Percentiles rank a stretch among this genome's conserved stretches.
phyloP scores from a whole-genome alignment of 176 grass and related monocot species.

The Oryza officinalis region DNA sequence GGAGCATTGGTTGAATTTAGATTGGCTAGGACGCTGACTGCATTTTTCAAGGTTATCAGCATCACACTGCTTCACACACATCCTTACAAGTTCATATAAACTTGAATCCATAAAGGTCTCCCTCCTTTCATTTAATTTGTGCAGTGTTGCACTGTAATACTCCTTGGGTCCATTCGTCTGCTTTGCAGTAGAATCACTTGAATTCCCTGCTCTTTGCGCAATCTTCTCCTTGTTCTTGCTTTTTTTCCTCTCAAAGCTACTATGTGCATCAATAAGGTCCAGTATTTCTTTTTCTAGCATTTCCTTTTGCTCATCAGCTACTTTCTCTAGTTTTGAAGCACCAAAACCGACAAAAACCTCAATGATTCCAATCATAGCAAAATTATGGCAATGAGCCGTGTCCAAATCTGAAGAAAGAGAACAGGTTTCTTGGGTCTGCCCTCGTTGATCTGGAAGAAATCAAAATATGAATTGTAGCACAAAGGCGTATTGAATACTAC shows the following conservation, averaged over 20 bases:
- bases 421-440: slow-evolving; percentile 57
- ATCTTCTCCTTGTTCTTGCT: slow-evolving; percentile 47
- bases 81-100: slow-evolving; percentile 59
- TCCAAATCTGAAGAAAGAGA: slow-evolving; percentile 44
- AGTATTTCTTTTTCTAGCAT: slow-evolving; percentile 78
- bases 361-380: slow-evolving; percentile 56
- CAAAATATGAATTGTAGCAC: slow-evolving; percentile 38
- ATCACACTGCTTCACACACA: slow-evolving; percentile 51
- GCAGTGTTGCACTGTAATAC: slow-evolving; percentile 41
- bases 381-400: slow-evolving; percentile 40
- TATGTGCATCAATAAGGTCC: slow-evolving; percentile 58
- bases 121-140: slow-evolving; percentile 58
- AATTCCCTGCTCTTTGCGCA: slow-evolving; percentile 47
- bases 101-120: slow-evolving; percentile 56
- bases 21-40: slow-evolving; percentile 59
- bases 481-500: slow-evolving; percentile 25
- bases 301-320: slow-evolving; percentile 50
- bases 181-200: slow-evolving; percentile 47
- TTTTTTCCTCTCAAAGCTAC: slow-evolving; percentile 59
- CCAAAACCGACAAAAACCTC: slow-evolving; percentile 68
- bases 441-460: slow-evolving; percentile 53
- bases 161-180: slow-evolving; percentile 45
- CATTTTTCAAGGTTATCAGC: slow-evolving; percentile 35
- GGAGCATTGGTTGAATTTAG: slow-evolving; percentile 36
- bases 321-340: slow-evolving; percentile 61